Conservation (phyloP, 2,329 filamentous ascomycete genomes). For the Aureobasidium subglaciale region DNA sequence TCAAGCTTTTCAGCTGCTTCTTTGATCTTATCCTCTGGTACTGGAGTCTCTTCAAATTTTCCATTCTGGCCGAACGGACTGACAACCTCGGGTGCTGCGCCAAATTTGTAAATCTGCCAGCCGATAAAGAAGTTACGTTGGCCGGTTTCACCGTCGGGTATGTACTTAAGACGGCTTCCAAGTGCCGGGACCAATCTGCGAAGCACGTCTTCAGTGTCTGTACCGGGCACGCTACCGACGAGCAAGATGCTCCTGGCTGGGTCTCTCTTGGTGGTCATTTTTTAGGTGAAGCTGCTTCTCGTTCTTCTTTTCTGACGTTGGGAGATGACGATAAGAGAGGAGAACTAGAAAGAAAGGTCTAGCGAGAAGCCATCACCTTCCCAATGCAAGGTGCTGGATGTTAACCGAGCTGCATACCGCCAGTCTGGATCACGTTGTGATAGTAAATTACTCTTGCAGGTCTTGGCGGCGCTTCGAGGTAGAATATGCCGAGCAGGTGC, state of each 20-base stretch:
- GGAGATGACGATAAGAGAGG: too few relatives aligned
- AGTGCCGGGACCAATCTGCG: conserved; percentile 24
- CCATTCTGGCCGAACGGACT: conserved; percentile 5
- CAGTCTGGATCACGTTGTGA: neutral
- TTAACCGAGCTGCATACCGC: conserved; percentile 11
- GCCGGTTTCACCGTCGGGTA: conserved; percentile 39
- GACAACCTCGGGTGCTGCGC: neutral
- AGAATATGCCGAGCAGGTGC: neutral
- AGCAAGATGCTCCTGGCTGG: conserved; percentile 24
- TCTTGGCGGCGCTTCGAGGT: conserved; percentile 6
- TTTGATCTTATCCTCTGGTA: conserved; percentile 7
- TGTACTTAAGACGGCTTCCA: conserved; percentile 29
- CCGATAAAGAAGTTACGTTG: conserved; percentile 28
- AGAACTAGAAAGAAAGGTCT: too few relatives aligned
- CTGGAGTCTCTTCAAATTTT: neutral
- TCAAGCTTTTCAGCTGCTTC: conserved; percentile 13
- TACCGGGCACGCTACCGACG: conserved; percentile 33
- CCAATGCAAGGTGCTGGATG: neutral
- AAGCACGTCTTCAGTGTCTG: conserved; percentile 30
- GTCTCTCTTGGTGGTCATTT: neutral
- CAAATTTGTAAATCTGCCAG: conserved; percentile 31
- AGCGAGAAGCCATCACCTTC: neutral
- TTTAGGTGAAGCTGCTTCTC: neutral
- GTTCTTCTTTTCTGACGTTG: too few relatives aligned
- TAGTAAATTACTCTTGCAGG: conserved; percentile 3